Percentiles rank a stretch among this genome's conserved stretches.
phyloP scores from a whole-genome alignment of 2,329 filamentous ascomycete species.

The Aspergillus sp. region DNA sequence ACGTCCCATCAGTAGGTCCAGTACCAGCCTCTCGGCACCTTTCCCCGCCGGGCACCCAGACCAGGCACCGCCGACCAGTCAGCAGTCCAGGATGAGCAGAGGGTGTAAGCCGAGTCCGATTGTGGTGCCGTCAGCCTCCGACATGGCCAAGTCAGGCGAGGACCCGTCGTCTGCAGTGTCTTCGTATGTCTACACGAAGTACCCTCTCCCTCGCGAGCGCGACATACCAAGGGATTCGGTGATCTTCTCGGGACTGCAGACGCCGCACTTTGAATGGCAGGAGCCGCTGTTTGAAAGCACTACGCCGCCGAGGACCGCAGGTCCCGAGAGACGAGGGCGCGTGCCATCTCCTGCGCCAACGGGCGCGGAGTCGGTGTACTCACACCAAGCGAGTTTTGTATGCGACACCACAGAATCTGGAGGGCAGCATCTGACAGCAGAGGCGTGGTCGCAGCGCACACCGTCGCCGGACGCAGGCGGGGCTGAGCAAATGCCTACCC shows the following conservation, averaged over 20 bases:
- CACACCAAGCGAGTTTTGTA: constrained; percentile 20
- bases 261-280: constrained; percentile 56
- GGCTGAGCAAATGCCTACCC: constrained; percentile 5
- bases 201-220: constrained; percentile 72
- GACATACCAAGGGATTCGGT: constrained; percentile 59
- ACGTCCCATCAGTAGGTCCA: constrained; percentile 62
- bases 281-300: constrained; percentile 41
- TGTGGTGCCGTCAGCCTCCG: constrained; percentile 16
- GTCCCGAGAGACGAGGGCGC: constrained; percentile 14
- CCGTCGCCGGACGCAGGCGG: constrained; percentile 7
- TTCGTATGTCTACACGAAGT: constrained; percentile 82
- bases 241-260: constrained; percentile 47
- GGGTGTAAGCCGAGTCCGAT: constrained; percentile 26
- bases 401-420: constrained; percentile 17
- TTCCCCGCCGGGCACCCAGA: constrained; percentile 19
- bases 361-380: constrained; percentile 10
- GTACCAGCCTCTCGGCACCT: constrained; percentile 29
- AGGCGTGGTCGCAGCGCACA: constrained; percentile 4
- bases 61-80: constrained; percentile 32
- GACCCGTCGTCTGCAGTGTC: constrained; percentile 43
- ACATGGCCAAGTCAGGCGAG: constrained; percentile 14
- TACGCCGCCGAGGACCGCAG: constrained; percentile 20
- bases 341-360: constrained; percentile 25
- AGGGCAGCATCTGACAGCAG: constrained; percentile 7
- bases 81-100: constrained; percentile 16